These are phyloP conservation scores for Fusarium domesticum DNA, from an alignment of 2,329 filamentous ascomycete genomes.

Conservation along the genomic window DNA sequence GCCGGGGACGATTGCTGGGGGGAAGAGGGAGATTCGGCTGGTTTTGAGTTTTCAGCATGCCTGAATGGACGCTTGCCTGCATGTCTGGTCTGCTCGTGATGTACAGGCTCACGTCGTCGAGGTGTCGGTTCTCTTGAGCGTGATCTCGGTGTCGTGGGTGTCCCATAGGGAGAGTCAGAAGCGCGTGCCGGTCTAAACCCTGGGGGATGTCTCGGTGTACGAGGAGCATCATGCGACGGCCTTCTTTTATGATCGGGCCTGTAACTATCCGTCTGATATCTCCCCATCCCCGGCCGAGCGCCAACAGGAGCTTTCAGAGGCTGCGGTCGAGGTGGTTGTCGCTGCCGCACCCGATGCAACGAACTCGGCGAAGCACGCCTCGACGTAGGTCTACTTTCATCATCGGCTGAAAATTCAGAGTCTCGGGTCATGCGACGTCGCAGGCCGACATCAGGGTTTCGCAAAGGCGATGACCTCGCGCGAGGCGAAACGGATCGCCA, in stretches of 20 bases:
- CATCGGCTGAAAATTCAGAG: constrained; percentile 23
- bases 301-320: constrained; percentile 1
- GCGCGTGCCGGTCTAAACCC: constrained; percentile 11
- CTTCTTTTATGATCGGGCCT: constrained; percentile 12
- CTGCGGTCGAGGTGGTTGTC: neutral
- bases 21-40: neutral
- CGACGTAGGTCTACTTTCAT: constrained; percentile 18
- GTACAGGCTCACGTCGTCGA: neutral
- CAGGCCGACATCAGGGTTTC: constrained; percentile 2
- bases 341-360: constrained; percentile 1
- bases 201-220: constrained; percentile 3
- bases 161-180: constrained; percentile 4
- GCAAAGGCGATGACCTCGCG: constrained; percentile 6
- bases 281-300: constrained; percentile 10
- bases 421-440: constrained; percentile 21
- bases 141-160: constrained; percentile 9
- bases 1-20: neutral
- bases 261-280: constrained; percentile 16
- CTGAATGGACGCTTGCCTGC: neutral
- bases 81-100: neutral
- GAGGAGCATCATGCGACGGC: constrained; percentile 17
- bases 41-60: constrained; percentile 1
- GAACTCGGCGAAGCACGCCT: constrained; percentile 13
- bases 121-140: constrained; percentile 11
- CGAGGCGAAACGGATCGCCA: constrained; percentile 21